A percentile compares a stretch with the other conserved stretches of the same genome.
Evolutionary conservation across 345 rosid genomes (phyloP).

Genomic region (Gossypioides kirkii): DNA sequence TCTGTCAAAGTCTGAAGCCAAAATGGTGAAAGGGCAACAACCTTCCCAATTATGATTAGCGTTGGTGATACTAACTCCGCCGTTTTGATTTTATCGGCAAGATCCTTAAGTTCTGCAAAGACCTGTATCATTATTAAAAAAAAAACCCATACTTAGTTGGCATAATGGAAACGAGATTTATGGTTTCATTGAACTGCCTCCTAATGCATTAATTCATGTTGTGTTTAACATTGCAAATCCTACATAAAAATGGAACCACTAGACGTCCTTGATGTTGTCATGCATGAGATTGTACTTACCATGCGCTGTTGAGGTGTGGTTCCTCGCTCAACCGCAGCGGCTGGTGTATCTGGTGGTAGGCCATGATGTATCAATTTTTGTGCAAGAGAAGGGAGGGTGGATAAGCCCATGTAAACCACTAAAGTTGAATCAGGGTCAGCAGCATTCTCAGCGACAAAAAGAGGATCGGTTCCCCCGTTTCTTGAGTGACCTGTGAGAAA

Average conservation of each 20-base stretch:
- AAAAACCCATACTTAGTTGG: neutral
- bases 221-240: neutral
- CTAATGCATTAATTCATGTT: neutral
- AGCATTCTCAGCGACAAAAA: constrained; percentile 83
- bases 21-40: constrained; percentile 79
- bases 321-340: constrained; percentile 88
- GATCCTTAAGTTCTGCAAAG: constrained; percentile 71
- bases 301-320: constrained; percentile 72
- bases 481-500: constrained; percentile 91
- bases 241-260: neutral
- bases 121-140: constrained; percentile 40
- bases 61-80: constrained; percentile 77
- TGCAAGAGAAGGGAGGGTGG: constrained; percentile 87
- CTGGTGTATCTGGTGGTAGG: constrained; percentile 73
- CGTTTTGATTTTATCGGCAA: constrained; percentile 50
- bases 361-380: constrained; percentile 80
- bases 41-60: constrained; percentile 78
- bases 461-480: constrained; percentile 80
- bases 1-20: constrained; percentile 52
- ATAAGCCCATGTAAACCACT: constrained; percentile 92
- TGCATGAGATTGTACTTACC: constrained; percentile 35
- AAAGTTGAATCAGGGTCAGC: constrained; percentile 89
- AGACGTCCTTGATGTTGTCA: neutral
- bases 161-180: constrained; percentile 1
- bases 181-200: neutral